phyloP scores from a whole-genome alignment of 768 basidiomycete species.

The Tricholoma terreum region DNA sequence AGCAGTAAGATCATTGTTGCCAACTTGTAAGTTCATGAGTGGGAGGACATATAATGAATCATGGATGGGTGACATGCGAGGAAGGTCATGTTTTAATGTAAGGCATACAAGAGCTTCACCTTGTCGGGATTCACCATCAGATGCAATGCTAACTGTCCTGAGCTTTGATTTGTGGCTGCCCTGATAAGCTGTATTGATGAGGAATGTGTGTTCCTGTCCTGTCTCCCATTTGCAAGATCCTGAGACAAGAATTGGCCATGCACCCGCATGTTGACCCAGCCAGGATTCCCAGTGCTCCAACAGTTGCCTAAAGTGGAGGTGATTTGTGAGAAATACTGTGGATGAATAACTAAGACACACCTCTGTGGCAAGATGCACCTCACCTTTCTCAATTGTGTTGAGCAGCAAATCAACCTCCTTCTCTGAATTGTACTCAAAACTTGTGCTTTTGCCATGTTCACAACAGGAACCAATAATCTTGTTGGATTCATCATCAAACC shows the following conservation, averaged over 20 bases:
- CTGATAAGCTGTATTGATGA: slow-evolving; percentile 9
- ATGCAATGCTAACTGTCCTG: slow-evolving; percentile 23
- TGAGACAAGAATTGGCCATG: slow-evolving; percentile 23
- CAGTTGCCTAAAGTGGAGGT: slow-evolving; percentile 19
- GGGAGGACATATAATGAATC: slow-evolving; percentile 13
- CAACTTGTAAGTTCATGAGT: slow-evolving; percentile 27
- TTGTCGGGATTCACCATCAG: slow-evolving; percentile 23
- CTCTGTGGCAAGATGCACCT: no score
- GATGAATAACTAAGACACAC: no score
- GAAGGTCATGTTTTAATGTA: slow-evolving; percentile 19
- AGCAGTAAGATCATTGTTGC: slow-evolving; percentile 27
- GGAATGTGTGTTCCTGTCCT: slow-evolving; percentile 15
- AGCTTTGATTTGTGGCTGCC: slow-evolving; percentile 1
- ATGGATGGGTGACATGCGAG: slow-evolving; percentile 21
- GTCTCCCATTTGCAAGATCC: slow-evolving; percentile 28
- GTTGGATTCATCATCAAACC: no score
- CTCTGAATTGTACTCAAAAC: no score
- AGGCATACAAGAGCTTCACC: slow-evolving; percentile 20
- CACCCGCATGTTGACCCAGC: slow-evolving; percentile 22
- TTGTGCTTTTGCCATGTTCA: no score
- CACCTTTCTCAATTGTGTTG: no score
- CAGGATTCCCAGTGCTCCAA: slow-evolving; percentile 24
- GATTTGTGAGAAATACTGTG: no score
- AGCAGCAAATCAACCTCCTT: no score
- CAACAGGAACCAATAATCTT: no score